Evolutionary conservation across 2,329 filamentous ascomycete genomes (phyloP).

Genomic region (Claviceps pusilla): DNA sequence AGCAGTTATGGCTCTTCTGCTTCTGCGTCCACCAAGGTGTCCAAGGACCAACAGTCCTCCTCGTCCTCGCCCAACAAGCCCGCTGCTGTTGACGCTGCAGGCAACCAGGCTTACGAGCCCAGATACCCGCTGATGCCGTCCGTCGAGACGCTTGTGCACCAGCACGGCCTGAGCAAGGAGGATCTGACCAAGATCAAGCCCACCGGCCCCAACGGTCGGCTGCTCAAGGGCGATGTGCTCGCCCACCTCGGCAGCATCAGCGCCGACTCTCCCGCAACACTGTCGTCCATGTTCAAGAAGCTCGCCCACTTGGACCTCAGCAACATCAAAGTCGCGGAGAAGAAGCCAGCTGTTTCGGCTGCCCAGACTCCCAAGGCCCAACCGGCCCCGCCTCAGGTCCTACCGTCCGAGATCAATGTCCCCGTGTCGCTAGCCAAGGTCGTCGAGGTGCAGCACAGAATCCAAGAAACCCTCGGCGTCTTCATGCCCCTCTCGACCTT

Average conservation of each 20-base stretch:
- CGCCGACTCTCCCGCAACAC: conserved; percentile 52
- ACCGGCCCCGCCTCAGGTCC: conserved; percentile 19
- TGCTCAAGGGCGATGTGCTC: conserved; percentile 91
- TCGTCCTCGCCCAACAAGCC: conserved; percentile 33
- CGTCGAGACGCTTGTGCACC: conserved; percentile 65
- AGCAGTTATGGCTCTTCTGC: neutral
- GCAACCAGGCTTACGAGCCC: conserved; percentile 43
- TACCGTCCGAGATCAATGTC: conserved; percentile 46
- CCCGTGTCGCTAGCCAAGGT: conserved; percentile 69
- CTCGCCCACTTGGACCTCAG: conserved; percentile 78
- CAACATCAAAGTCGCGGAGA: conserved; percentile 72
- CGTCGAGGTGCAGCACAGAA: conserved; percentile 63
- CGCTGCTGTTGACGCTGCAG: conserved; percentile 19
- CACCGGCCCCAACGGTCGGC: conserved; percentile 71
- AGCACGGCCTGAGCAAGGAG: conserved; percentile 60
- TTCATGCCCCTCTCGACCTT: conserved; percentile 76
- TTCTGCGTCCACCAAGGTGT: conserved; percentile 7
- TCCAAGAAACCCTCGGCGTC: conserved; percentile 63
- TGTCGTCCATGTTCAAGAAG: conserved; percentile 58
- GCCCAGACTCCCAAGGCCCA: conserved; percentile 25
- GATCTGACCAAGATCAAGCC: conserved; percentile 71
- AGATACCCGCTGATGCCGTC: conserved; percentile 68
- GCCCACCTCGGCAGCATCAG: conserved; percentile 73
- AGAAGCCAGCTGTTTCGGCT: conserved; percentile 23
- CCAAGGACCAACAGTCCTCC: conserved; percentile 12